Evolutionary conservation across 192 early-diverging fungal species (phyloP), one percentile per base, ranked within the genome.

Genomic region (Rhizophagus prolifer): DNA sequence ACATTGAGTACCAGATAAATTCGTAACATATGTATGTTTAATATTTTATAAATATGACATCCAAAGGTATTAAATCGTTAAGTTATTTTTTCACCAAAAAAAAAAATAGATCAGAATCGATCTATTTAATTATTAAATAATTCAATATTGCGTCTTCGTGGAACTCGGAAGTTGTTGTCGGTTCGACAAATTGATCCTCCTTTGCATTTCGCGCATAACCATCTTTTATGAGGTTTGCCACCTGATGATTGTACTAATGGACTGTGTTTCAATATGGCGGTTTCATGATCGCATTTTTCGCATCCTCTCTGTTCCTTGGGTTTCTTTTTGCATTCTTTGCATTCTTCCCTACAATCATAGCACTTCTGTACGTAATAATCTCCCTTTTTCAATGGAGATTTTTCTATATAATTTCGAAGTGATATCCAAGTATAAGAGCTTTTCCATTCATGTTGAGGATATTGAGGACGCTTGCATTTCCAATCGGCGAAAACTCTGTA

Each of bases 401-500:
- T 16, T 5, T 34, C 34, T 23, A 73, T 73, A 73, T 60, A 73
- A 14, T 73, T 60, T 73, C 34, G 9, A 9, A 73, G 71, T 21
- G 58, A 73, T 73, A 73, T 34, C 71, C 71, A 73, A 73, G 71
- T 73, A 21, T 73, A 73, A 38, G 71, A 50, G 28, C 71, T 73
- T 30, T 6, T 30, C 71, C 71, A 73, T 34, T 30, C 2, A 5
- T 60, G 58, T 34, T n/a, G 8, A n/a, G 41, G 41, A 44, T 10
- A 0, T 44, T 12, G 10, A 44, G 41, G 41, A 12, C 10, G 10
- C 0, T 44, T 1, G 10, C 71, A 73, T 73, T 73, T 36, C 71
- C 71, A 73, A 23, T n/a, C 3, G 12, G 54, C 71, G 34, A 73
- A 73, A 9, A 73, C 71, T 31, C 71, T 30, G 58, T 73, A 60